Percentiles rank a stretch among this genome's conserved stretches.
phyloP scores from a whole-genome alignment of 202 grass and related monocot genomes.

The Schoenoplectus tabernaemontani region DNA sequence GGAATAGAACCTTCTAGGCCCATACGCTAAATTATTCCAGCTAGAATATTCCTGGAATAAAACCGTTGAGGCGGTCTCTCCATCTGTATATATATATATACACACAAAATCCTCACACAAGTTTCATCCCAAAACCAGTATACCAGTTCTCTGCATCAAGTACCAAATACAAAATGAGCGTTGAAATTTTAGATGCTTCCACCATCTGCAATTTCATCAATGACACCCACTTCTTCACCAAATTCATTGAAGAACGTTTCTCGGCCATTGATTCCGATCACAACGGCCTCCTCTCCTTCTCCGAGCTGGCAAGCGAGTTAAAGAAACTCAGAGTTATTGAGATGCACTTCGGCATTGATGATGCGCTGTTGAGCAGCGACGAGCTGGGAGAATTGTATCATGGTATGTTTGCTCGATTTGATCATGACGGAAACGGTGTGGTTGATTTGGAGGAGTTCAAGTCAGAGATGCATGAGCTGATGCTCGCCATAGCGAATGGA shows the following conservation, averaged over 20 bases:
- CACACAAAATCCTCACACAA: background rate
- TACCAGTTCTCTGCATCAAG: background rate
- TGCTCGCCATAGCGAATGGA: constrained; percentile 23
- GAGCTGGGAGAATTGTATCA: constrained; percentile 17
- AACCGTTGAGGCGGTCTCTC: too few relatives aligned
- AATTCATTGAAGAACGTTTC: constrained; percentile 3
- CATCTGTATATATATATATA: background rate
- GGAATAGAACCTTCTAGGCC: too few relatives aligned
- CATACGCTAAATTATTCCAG: too few relatives aligned
- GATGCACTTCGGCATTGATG: constrained; percentile 25
- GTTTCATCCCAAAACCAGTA: background rate
- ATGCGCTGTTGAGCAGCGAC: background rate
- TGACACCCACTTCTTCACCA: background rate
- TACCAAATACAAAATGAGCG: constrained; percentile 13
- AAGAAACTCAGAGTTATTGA: constrained; percentile 26
- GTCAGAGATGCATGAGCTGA: constrained; percentile 26
- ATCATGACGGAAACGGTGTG: constrained; percentile 18
- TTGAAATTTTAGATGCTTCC: constrained; percentile 24
- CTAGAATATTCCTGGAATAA: too few relatives aligned
- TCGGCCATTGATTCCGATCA: background rate
- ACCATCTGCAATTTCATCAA: constrained; percentile 21
- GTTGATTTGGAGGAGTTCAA: constrained; percentile 24
- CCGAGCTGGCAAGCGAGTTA: constrained; percentile 4
- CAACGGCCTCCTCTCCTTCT: constrained; percentile 17
- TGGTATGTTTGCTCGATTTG: constrained; percentile 10